phyloP scores from a whole-genome alignment of 306 rosid species.

The Pyrus bretschneideri region DNA sequence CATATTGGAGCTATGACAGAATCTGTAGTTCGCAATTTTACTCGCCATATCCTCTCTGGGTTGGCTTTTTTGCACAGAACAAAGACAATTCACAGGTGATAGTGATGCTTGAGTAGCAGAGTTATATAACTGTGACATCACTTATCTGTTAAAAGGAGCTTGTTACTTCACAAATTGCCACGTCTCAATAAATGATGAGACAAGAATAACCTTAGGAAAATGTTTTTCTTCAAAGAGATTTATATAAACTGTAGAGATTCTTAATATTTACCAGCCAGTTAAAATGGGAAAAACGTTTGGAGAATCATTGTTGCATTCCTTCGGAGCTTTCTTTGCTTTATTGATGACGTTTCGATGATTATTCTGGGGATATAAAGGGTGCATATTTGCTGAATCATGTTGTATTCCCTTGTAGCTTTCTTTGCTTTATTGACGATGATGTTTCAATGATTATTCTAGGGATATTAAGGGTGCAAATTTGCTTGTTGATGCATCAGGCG shows the following conservation, averaged over 20 bases:
- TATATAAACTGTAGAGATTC: background rate
- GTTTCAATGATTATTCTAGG: slow-evolving; percentile 28
- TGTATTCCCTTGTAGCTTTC: background rate
- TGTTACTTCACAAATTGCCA: background rate
- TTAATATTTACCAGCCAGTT: background rate
- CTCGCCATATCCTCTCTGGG: slow-evolving; percentile 76
- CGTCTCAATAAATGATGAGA: background rate
- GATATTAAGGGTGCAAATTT: slow-evolving; percentile 98
- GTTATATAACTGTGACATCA: background rate
- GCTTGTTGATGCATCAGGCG: slow-evolving; percentile 74
- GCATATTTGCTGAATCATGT: slow-evolving; percentile 59
- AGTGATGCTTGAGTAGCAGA: background rate
- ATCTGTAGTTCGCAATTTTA: slow-evolving; percentile 78
- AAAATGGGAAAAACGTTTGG: background rate
- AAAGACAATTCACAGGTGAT: slow-evolving; percentile 82
- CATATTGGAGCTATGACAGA: slow-evolving; percentile 69
- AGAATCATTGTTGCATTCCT: background rate
- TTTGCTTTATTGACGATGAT: background rate
- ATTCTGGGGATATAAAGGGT: slow-evolving; percentile 84
- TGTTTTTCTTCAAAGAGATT: background rate
- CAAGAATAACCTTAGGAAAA: background rate
- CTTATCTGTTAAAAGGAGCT: background rate
- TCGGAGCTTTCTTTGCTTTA: background rate
- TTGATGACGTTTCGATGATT: background rate
- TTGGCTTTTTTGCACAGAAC: slow-evolving; percentile 70